A percentile compares a stretch with the other conserved stretches of the same genome.
These are phyloP conservation scores for Mycena haematopus DNA, from an alignment of 768 basidiomycete genomes.

Conservation along the genomic window DNA sequence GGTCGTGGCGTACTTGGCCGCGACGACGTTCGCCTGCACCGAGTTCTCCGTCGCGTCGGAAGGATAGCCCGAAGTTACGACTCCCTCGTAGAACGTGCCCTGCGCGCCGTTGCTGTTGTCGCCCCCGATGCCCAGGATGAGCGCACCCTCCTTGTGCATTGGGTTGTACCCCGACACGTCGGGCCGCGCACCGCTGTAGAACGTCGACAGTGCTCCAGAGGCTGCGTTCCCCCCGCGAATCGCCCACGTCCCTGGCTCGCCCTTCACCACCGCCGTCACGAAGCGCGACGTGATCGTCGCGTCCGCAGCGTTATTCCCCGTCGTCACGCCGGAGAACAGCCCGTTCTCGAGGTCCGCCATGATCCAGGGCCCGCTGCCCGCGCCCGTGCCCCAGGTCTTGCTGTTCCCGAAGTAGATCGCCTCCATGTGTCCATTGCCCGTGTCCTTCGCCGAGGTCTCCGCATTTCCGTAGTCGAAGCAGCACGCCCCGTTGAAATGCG, in stretches of 20 bases:
- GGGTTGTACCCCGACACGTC: slow-evolving; percentile 22
- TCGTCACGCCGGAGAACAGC: background rate
- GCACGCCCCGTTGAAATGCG: slow-evolving; percentile 18
- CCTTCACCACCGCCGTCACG: slow-evolving; percentile 26
- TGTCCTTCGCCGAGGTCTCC: slow-evolving; percentile 21
- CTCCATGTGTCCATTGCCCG: background rate
- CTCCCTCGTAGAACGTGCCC: no score
- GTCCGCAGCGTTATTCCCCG: background rate
- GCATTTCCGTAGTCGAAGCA: slow-evolving; percentile 30
- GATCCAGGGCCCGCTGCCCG: slow-evolving; percentile 9
- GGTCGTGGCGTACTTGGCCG: background rate
- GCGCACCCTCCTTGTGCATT: slow-evolving; percentile 26
- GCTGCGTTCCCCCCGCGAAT: slow-evolving; percentile 6
- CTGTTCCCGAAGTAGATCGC: slow-evolving; percentile 12
- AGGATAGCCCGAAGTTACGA: slow-evolving; percentile 13
- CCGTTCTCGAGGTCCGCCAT: slow-evolving; percentile 8
- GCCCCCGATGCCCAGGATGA: slow-evolving; percentile 14
- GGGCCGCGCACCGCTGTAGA: slow-evolving; percentile 20
- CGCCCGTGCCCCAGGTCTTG: slow-evolving; percentile 1
- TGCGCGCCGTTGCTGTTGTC: slow-evolving; percentile 11
- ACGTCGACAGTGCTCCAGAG: slow-evolving; percentile 11
- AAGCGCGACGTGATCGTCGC: slow-evolving; percentile 17
- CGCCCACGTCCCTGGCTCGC: no score
- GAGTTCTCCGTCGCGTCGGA: slow-evolving; percentile 21
- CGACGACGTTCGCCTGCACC: slow-evolving; percentile 21